Base-by-base conservation (phyloP, 108 stramenopile genomes). In the Cyclotella kingstonii region DNA sequence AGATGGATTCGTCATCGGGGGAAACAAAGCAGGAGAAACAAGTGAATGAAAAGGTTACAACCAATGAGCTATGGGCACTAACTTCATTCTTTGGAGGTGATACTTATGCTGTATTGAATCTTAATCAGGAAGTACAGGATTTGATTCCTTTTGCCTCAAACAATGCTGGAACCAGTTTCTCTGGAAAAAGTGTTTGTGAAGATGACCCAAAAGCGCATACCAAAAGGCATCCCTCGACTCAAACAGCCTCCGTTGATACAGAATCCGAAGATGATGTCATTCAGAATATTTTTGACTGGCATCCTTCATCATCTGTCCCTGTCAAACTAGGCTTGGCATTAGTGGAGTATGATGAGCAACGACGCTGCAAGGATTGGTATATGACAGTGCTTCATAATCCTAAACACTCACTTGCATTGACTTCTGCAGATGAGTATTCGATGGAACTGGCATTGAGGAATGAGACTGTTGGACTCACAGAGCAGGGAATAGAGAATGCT, bases 281-380 rank as follows among this genome's bases (percentile, higher is more conserved):
- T 7, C 36, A 36, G 36, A 36, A 36, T 36, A 36, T 9, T 36
- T 7, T 36, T 7, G 11, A 5, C 10, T 5, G 23, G 4, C 47
- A 27, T 48, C 43, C 4, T 44, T 44, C 43, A 18, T 27, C 27
- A 6, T 27, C 47, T 2, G 14, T 25, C 6, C 47, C 47, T 25
- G 26, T 5, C 47, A 48, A 48, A 12, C 6, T 48, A 27, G 23
- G 23, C 2, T 12, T 48, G 3, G 47, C 47, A 25, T 25, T 48
- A 5, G n/a, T 4, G 5, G 47, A 48, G 27, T 48, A 48, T 25
- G 9, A 74, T 22, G 85, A 85, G 67, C 80, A 83, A 64, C 34
- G 69, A 39, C 76, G 89, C 21, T 68, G 83, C 35, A 49, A 43
- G 47, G 40, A 39, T 15, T 90, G 85, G 85, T 60, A 55, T 27